phyloP scores from a whole-genome alignment of 805 yeast genomes.

The Nakazawaea populi region DNA sequence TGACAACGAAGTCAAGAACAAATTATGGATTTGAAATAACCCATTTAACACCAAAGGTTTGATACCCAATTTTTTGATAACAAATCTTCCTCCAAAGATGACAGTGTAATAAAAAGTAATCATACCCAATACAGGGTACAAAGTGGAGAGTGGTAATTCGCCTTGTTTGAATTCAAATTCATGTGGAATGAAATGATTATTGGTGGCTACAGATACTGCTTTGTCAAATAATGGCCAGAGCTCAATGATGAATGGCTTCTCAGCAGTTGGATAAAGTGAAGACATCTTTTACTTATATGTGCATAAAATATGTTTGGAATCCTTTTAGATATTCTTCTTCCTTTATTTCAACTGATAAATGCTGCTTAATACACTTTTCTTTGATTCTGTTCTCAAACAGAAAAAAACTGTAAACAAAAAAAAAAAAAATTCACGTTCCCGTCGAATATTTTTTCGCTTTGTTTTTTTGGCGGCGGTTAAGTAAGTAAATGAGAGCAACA shows the following conservation, averaged over 20 bases:
- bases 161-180: constrained; percentile 64
- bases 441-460: neutral
- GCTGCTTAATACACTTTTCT: no score
- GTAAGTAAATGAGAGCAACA: no score
- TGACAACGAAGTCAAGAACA: constrained; percentile 66
- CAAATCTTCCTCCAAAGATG: constrained; percentile 78
- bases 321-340: neutral
- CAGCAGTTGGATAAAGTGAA: constrained; percentile 18
- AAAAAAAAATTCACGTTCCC: neutral
- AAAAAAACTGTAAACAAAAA: no score
- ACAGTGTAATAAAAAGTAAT: constrained; percentile 67
- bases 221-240: constrained; percentile 64
- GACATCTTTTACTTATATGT: neutral
- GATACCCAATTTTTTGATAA: constrained; percentile 43
- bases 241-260: constrained; percentile 50
- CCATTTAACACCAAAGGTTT: constrained; percentile 70
- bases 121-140: constrained; percentile 44
- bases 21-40: constrained; percentile 82
- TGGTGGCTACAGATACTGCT: constrained; percentile 31
- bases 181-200: constrained; percentile 51
- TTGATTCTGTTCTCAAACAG: no score
- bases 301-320: neutral
- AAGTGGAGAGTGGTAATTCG: constrained; percentile 62
- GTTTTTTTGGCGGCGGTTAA: neutral
- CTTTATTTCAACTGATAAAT: neutral